phyloP scores from a whole-genome alignment of 352 stramenopile species.

The Aphanomyces euteiches region DNA sequence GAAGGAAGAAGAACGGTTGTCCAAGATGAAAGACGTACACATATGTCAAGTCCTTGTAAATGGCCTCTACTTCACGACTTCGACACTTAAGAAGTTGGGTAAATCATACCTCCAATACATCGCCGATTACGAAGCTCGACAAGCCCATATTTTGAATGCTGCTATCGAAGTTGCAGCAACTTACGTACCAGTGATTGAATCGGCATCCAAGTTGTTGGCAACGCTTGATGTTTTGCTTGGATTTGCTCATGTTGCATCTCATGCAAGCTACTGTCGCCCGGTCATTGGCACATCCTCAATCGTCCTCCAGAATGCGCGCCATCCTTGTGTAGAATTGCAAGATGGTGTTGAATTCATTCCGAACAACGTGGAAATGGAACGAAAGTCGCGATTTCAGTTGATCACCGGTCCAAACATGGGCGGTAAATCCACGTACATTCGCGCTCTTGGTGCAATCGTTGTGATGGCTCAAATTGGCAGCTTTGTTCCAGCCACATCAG shows the following conservation, averaged over 20 bases:
- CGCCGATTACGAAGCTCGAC: constrained; percentile 89
- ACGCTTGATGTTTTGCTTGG: constrained; percentile 94
- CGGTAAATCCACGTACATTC: constrained; percentile 99
- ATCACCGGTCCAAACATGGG: constrained; percentile 99
- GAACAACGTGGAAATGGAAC: constrained; percentile 93
- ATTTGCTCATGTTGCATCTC: constrained; percentile 93
- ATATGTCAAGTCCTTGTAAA: constrained; percentile 96
- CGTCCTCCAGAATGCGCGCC: constrained; percentile 81
- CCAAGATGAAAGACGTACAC: constrained; percentile 81
- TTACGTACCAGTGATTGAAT: constrained; percentile 95
- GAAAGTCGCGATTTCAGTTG: constrained; percentile 89
- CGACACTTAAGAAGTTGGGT: constrained; percentile 82
- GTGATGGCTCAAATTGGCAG: constrained; percentile 96
- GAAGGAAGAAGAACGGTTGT: constrained; percentile 90
- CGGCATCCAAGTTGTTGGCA: constrained; percentile 77
- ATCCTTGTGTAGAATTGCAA: constrained; percentile 98
- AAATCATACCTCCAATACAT: constrained; percentile 80
- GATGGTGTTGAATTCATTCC: constrained; percentile 96
- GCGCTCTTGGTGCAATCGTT: constrained; percentile 91
- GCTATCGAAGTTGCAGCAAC: constrained; percentile 93
- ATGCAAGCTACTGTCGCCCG: constrained; percentile 79
- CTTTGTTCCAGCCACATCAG: constrained; percentile 93
- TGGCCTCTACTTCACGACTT: constrained; percentile 97
- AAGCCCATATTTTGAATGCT: constrained; percentile 86
- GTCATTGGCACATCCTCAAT: constrained; percentile 59